Base-by-base conservation (phyloP, 345 rosid genomes). In the Alliaria petiolata region DNA sequence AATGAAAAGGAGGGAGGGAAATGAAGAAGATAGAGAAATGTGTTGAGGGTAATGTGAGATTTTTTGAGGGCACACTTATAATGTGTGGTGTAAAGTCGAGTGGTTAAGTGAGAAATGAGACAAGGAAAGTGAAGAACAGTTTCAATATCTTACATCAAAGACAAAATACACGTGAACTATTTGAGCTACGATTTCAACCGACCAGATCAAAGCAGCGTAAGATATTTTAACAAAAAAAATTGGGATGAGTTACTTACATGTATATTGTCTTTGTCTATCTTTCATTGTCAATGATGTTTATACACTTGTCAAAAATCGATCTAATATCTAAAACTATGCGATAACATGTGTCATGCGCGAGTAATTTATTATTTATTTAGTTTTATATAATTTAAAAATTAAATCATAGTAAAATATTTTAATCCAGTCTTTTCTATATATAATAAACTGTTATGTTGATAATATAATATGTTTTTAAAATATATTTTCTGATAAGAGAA, bases 91-190 rank as follows among this genome's bases (percentile, higher is more conserved):
- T 59, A 3, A 40, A 74, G 19, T 53, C 35, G 60, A 50, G 73
- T 67, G 78, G 78, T 67, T 67, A 74, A 58, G 62, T 73, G 52
- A 65, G 42, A 72, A 63, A 72, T 65, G 66, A 47, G 72, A 67
- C 66, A 58, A 15, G 36, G 38, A 57, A 39, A 58, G 53, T 3
- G 2, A 50, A 16, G 31, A 74, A 67, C 53, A 58, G 67, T 50
- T 74, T 26, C 1, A 16, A 25, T 50, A 67, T 74, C 78, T 59
- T 30, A 39, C 54, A 49, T 30, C 33, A 65, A 62, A 33, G 68
- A 74, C 73, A 74, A 59, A 36, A 60, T 59, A 67, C 78, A 67
- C 68, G 78, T 74, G 78, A 51, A 42, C 57, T 46, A 9, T 17
- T 64, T 16, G 51, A 55, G 51, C 43, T 17, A 38, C 43, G 33